These are phyloP conservation scores for Toxoplasma gondii DNA, from an alignment of 169 alveolate species.

Conservation along the genomic window DNA sequence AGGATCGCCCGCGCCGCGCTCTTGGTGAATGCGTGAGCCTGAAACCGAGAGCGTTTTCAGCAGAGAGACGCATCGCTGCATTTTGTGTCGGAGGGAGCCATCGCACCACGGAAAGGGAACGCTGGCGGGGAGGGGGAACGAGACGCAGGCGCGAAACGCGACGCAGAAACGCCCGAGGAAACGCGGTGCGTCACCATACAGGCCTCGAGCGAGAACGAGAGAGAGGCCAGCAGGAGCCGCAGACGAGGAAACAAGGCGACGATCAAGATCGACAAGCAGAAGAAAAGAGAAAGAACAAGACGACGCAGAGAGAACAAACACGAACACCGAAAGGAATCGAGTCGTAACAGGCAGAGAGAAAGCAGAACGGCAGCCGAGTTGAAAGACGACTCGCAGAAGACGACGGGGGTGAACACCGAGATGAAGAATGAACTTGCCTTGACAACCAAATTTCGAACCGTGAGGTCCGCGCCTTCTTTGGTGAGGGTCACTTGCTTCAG, in stretches of 20 bases:
- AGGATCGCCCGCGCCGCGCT: conserved; percentile 61
- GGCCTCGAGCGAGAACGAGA: neutral
- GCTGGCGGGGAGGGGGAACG: neutral
- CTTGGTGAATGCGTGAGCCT: conserved; percentile 64
- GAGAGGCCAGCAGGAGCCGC: too few species aligned
- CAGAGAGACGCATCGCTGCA: neutral
- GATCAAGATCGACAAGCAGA: neutral
- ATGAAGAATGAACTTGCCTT: neutral
- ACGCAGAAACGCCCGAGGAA: too few species aligned
- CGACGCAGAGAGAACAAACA: neutral
- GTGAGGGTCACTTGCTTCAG: neutral
- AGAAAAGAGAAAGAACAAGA: neutral
- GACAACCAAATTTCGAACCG: neutral
- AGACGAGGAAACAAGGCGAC: neutral
- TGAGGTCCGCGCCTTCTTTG: neutral
- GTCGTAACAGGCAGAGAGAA: neutral
- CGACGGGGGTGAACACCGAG: neutral
- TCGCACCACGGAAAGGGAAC: neutral
- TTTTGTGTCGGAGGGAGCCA: neutral
- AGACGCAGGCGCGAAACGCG: neutral
- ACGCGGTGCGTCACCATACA: too few species aligned
- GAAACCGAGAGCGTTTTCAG: neutral
- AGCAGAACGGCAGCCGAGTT: neutral
- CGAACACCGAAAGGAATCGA: too few species aligned
- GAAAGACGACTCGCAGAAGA: neutral